These are phyloP conservation scores for Russula olivacea DNA, from an alignment of 768 basidiomycete genomes.

Conservation along the genomic window DNA sequence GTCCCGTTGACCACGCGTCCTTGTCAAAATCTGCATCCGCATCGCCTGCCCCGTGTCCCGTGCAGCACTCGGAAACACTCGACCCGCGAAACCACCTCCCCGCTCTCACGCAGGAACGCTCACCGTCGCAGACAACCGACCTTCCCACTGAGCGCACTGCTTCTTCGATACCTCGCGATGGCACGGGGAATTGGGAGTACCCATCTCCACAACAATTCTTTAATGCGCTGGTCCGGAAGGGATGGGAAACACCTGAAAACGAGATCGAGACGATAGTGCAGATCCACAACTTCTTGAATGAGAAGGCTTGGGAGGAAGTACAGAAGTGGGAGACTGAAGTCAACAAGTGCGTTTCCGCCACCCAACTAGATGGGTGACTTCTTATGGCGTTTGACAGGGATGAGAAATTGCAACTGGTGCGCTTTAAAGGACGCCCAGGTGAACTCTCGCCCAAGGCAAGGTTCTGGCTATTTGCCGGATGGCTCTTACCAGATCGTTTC, in stretches of 20 bases:
- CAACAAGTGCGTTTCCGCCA: conserved; percentile 44
- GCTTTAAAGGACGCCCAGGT: conserved; percentile 87
- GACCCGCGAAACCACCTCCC: conserved; percentile 88
- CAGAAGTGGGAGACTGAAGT: conserved; percentile 81
- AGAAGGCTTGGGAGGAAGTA: conserved; percentile 94
- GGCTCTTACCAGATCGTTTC: conserved; percentile 84
- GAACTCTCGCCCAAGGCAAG: conserved; percentile 93
- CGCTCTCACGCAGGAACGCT: conserved; percentile 60
- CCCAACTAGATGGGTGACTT: not conserved
- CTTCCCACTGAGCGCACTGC: conserved; percentile 70
- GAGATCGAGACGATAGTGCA: conserved; percentile 96
- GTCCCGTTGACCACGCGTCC: conserved; percentile 37
- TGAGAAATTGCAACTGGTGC: conserved; percentile 66
- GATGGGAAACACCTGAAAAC: conserved; percentile 96
- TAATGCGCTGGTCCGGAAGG: conserved; percentile 92
- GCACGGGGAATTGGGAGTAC: conserved; percentile 75
- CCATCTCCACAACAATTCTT: conserved; percentile 98
- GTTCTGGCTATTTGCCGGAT: conserved; percentile 79
- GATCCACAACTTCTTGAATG: conserved; percentile 97
- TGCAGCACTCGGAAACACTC: conserved; percentile 53
- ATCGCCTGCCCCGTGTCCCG: conserved; percentile 50
- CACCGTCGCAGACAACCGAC: conserved; percentile 47
- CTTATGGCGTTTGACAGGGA: conserved; percentile 38
- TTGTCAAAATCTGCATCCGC: conserved; percentile 11
- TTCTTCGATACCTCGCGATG: conserved; percentile 81